Percentiles rank a stretch among this genome's conserved stretches.
phyloP scores from a whole-genome alignment of 176 grass and related monocot species.

The Eragrostis nindensis region DNA sequence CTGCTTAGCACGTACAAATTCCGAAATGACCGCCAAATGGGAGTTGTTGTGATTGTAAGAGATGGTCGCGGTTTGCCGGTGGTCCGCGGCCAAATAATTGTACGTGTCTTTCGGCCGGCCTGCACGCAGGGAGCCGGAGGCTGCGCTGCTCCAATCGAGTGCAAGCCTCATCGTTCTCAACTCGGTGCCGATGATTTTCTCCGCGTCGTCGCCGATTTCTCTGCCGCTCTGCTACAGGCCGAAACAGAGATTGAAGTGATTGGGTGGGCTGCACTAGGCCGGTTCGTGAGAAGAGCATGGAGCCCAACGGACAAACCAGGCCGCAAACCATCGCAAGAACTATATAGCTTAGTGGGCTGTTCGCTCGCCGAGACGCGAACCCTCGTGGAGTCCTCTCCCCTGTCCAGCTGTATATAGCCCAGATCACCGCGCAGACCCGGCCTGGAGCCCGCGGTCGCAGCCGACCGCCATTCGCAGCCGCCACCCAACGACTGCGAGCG shows the following conservation, averaged over 20 bases:
- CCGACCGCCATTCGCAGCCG: slow-evolving; percentile 27
- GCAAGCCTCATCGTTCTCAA: background rate
- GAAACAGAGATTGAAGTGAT: background rate
- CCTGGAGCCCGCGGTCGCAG: slow-evolving; percentile 35
- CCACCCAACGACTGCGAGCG: slow-evolving; percentile 22
- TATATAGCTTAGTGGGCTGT: background rate
- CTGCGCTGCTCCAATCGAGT: background rate
- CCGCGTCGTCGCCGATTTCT: background rate
- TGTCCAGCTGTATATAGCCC: slow-evolving; percentile 20
- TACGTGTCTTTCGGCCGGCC: background rate
- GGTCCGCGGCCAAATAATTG: slow-evolving; percentile 35
- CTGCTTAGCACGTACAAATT: background rate
- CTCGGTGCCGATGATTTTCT: too few species aligned
- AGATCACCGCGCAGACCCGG: background rate
- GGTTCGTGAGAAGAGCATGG: too few species aligned
- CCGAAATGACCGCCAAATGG: background rate
- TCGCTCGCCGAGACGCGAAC: background rate
- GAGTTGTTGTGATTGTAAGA: background rate
- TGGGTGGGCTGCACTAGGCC: background rate
- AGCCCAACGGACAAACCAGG: too few species aligned
- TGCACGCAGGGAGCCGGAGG: background rate
- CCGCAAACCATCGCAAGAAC: background rate
- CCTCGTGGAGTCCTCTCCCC: background rate
- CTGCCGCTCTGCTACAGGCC: background rate
- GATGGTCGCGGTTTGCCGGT: background rate